Conservation (phyloP, 2,329 filamentous ascomycete genomes). For the Fusarium annulatum region DNA sequence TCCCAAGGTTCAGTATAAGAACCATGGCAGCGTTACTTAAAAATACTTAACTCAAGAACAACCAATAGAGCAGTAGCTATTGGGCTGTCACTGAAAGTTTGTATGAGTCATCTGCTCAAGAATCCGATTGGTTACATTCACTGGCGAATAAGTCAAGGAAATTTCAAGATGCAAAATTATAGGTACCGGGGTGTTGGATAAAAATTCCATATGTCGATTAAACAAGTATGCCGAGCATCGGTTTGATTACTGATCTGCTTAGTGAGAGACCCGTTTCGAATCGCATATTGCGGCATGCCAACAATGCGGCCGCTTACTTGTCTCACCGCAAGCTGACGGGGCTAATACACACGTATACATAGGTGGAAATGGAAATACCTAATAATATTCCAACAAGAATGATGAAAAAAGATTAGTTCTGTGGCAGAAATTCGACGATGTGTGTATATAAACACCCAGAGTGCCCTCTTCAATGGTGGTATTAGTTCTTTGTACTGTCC, state of each 20-base stretch:
- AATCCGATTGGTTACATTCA: no score
- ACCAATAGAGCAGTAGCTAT: no score
- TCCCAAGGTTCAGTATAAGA: neutral
- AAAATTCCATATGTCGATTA: neutral
- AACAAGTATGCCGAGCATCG: neutral
- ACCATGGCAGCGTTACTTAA: neutral
- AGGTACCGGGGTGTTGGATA: no score
- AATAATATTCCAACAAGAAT: fast-evolving
- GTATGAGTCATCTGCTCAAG: no score
- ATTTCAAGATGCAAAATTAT: neutral
- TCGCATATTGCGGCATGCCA: neutral
- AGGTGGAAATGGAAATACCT: neutral
- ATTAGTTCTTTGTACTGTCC: neutral
- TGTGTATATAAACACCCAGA: no score
- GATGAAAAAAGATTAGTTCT: neutral
- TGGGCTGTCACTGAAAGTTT: no score
- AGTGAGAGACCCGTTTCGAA: neutral
- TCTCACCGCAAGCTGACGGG: neutral
- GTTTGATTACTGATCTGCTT: neutral
- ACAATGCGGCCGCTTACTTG: neutral
- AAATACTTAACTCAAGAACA: no score
- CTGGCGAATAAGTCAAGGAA: no score
- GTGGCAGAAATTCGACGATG: neutral
- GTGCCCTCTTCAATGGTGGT: neutral
- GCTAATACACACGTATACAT: neutral